phyloP scores from a whole-genome alignment of 1,139 yeast genomes.

The Meyerozyma athensensis region DNA sequence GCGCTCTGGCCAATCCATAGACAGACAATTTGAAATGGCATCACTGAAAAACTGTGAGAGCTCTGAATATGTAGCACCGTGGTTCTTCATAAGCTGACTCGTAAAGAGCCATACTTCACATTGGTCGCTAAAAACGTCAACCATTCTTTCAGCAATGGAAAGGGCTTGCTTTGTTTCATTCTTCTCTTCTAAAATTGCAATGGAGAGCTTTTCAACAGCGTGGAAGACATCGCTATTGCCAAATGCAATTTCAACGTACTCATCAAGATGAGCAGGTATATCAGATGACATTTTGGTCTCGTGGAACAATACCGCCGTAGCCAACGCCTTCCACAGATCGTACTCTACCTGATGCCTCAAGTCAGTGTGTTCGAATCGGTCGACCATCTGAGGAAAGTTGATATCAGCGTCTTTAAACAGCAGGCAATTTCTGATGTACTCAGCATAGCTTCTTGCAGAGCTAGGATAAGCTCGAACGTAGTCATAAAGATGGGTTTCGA shows the following conservation, averaged over 20 bases:
- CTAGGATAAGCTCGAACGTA: conserved; percentile 21
- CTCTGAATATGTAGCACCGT: conserved; percentile 15
- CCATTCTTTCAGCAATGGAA: conserved; percentile 21
- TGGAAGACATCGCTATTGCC: conserved; percentile 32
- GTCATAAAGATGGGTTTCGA: conserved; percentile 13
- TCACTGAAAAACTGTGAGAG: conserved; percentile 24
- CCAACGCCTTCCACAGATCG: conserved; percentile 35
- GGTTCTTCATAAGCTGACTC: conserved; percentile 32
- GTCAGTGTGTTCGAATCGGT: conserved; percentile 15
- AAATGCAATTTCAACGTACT: conserved; percentile 20
- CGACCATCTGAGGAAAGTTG: conserved; percentile 8
- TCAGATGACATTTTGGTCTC: conserved; percentile 12
- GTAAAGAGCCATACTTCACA: conserved; percentile 48
- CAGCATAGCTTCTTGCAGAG: conserved; percentile 26
- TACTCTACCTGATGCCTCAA: conserved; percentile 18
- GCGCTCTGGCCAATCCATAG: conserved; percentile 49
- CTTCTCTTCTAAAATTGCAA: conserved; percentile 24
- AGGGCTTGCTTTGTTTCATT: conserved; percentile 25
- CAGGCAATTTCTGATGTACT: conserved; percentile 21
- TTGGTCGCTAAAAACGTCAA: conserved; percentile 25
- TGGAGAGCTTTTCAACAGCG: conserved; percentile 37
- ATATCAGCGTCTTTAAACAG: conserved; percentile 11
- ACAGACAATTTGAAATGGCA: conserved; percentile 25
- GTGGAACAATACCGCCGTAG: conserved; percentile 23
- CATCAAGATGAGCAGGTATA: conserved; percentile 8